Percentiles rank a stretch among this genome's conserved stretches.
These are phyloP conservation scores for Pseudopyrenochaeta lycopersici DNA, from an alignment of 2,329 filamentous ascomycete species.

Conservation along the genomic window DNA sequence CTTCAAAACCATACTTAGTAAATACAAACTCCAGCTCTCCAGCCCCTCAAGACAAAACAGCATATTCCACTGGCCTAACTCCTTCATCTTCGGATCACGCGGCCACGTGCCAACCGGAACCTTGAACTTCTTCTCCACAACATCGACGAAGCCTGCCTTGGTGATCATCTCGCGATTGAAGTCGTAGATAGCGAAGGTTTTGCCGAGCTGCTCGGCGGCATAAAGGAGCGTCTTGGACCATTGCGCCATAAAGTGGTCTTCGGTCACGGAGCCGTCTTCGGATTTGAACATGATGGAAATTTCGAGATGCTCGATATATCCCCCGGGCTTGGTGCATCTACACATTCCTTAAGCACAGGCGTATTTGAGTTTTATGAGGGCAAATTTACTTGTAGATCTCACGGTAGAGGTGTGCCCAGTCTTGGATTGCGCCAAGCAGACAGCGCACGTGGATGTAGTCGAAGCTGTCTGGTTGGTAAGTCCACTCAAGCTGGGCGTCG, in stretches of 20 bases:
- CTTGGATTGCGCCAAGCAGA: constrained; percentile 27
- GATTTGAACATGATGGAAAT: constrained; percentile 32
- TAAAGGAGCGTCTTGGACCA: constrained; percentile 36
- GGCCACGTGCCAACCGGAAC: constrained; percentile 43
- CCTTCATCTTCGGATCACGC: constrained; percentile 57
- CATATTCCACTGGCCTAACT: constrained; percentile 53
- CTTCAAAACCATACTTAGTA: constrained; percentile 33
- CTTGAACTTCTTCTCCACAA: constrained; percentile 55
- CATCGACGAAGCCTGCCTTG: constrained; percentile 64
- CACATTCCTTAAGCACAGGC: background rate
- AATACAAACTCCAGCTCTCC: constrained; percentile 36
- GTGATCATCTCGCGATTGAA: constrained; percentile 55
- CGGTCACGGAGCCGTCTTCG: constrained; percentile 35
- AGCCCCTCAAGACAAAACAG: constrained; percentile 40
- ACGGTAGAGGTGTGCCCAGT: constrained; percentile 33
- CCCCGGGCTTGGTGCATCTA: constrained; percentile 42
- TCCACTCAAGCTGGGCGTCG: constrained; percentile 43
- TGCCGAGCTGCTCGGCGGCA: constrained; percentile 44
- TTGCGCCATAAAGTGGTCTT: constrained; percentile 30
- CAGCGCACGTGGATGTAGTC: constrained; percentile 33
- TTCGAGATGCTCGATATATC: constrained; percentile 38
- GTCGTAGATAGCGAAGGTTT: constrained; percentile 47
- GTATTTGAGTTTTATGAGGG: background rate
- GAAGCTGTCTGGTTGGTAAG: constrained; percentile 30
- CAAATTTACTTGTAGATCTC: constrained; percentile 28